Evolutionary conservation across 2,329 filamentous ascomycete species (phyloP), one percentile per base, ranked within the genome.

Genomic region (Karstenula rhodostoma): DNA sequence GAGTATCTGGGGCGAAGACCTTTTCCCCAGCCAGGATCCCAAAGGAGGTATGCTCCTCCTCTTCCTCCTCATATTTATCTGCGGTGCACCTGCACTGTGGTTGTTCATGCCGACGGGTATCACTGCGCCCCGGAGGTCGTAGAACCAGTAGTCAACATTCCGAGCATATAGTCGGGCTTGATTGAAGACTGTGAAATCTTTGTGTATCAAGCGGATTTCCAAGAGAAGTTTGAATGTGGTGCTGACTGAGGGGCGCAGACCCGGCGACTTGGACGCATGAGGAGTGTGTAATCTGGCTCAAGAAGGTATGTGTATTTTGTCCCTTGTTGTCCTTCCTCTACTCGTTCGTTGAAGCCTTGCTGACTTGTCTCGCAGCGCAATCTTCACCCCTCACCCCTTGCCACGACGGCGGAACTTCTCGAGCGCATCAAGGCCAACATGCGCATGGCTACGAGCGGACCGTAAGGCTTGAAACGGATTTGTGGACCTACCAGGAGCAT

Each of bases 1-100:
- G 90, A 86, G 87, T 19, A 94, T 97, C 69, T 96, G 91, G 89
- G 93, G 93, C 58, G 85, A 87, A 56, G 92, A 94, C 64, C 86
- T 97, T 72, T 96, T 97, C 71, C 94, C 94, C 0, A 78, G 86
- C 3, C 82, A 88, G 66, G 93, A 97, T 74, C 93, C 94, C n/a
- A 91, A 82, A 29, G 93, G 93, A 61, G 85, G 92, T 81, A 87
- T 81, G 70, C 67, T 27, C 46, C n/a, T 55, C 6, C 53, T 35
- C 15, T 48, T 62, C 10, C 43, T 44, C 50, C 32, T 32, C 10
- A 58, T 51, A 32, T 17, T 42, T 3, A 27, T 47, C 40, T 47
- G n/a, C 22, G 40, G 15, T n/a, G 23, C 53, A 2, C 29, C 54
- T 23, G 19, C 37, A 19, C 55, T 43, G 22, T 19, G 56, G 40